Evolutionary conservation across 371 early-diverging fungal species (phyloP), one percentile per base, ranked within the genome.

Genomic region (Conidiobolus incongruus): DNA sequence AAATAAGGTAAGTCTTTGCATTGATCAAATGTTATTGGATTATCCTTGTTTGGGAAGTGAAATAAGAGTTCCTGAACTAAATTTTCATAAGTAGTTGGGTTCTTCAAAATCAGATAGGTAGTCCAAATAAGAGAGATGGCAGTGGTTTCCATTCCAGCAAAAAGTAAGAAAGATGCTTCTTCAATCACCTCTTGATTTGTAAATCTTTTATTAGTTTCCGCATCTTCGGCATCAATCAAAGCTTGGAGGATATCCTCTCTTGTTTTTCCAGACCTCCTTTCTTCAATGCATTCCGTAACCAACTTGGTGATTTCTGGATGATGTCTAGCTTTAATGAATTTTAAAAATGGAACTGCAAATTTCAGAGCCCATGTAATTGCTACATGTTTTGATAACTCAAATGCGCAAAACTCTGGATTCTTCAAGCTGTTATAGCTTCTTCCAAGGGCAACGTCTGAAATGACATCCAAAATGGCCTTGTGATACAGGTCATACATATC

Each of bases 191-290:
- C 15, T 21, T 38, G 17, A 38, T 38, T 20, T 2, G 21, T 38
- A 13, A 38, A 17, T 2, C 4, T 23, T 5, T 4, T 6, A 21
- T 19, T 46, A 4, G 38, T 36, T 20, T 48, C 48, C 8, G 26
- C 8, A 16, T 41, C 51, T 12, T 36, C 22, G 17, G 51, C 40
- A 26, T 54, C 48, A 13, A 54, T 23, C 21, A 54, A 39, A 19
- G 31, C 40, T 39, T 54, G 54, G 15, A 54, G 17, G 4, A 54
- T 42, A 35, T 54, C 54, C 4, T 48, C 8, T 4, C 26, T 3
- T 4, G 3, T 4, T 26, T 26, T 26, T 26, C 26, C 26, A 26
- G 26, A 3, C 8, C 26, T 26, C 4, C 26, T 3, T 26, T 26
- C 26, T 26, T 26, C 8, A 3, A 26, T 4, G 3, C 8, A 3